These are phyloP conservation scores for Aphanocladium album DNA, from an alignment of 2,329 filamentous ascomycete genomes.

Conservation along the genomic window DNA sequence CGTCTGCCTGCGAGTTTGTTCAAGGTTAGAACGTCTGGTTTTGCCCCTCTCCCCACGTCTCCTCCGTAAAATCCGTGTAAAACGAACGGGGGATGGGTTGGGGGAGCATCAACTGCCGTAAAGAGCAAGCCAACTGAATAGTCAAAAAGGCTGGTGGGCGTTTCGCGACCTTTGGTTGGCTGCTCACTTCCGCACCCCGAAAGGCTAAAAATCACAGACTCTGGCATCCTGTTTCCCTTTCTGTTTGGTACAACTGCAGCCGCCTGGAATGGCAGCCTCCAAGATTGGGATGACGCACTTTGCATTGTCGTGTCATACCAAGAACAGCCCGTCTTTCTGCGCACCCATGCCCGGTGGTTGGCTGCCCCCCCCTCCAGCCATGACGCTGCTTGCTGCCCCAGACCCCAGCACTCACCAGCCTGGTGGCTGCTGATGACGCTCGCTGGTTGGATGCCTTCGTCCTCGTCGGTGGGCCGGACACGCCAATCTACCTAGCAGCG, in stretches of 20 bases:
- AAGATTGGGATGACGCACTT: conserved; percentile 24
- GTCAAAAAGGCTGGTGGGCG: conserved; percentile 1
- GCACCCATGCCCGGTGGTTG: conserved; percentile 2
- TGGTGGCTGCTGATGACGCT: background rate
- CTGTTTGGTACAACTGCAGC: background rate
- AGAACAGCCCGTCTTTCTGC: background rate
- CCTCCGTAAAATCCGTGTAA: background rate
- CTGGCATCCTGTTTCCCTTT: background rate
- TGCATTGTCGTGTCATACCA: conserved; percentile 20
- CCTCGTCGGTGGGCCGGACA: conserved; percentile 2
- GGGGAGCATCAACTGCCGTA: conserved; percentile 6
- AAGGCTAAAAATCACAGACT: background rate
- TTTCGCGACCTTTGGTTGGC: conserved; percentile 2
- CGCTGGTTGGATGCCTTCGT: conserved; percentile 7
- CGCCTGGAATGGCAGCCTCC: background rate
- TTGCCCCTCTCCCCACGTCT: background rate
- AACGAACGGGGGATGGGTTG: background rate
- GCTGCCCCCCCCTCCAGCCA: background rate
- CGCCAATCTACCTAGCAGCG: conserved; percentile 7
- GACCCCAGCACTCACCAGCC: conserved; percentile 3
- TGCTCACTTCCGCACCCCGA: background rate
- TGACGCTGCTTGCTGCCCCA: background rate
- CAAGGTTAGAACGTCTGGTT: background rate
- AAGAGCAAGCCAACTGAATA: background rate
- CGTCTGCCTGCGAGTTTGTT: background rate